phyloP scores from a whole-genome alignment of 140 eudicot species.

The Cichorium intybus region DNA sequence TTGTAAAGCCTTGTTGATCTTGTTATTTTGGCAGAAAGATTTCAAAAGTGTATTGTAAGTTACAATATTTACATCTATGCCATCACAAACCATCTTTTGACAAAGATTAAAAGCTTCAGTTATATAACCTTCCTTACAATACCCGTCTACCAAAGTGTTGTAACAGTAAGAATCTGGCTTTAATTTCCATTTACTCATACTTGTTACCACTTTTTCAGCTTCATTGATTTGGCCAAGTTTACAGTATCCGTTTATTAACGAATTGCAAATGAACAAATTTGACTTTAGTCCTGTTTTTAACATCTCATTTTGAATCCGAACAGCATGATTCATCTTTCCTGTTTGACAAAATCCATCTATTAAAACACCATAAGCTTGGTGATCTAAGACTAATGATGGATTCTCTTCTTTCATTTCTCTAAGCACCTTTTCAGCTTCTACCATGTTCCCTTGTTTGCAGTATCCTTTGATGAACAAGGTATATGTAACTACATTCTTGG shows the following conservation, averaged over 20 bases:
- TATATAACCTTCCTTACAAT: slow-evolving; percentile 54
- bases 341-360: slow-evolving; percentile 67
- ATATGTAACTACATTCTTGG: slow-evolving; percentile 53
- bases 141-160: slow-evolving; percentile 70
- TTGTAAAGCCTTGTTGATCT: slow-evolving; percentile 57
- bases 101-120: slow-evolving; percentile 53
- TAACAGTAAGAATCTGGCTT: slow-evolving; percentile 81
- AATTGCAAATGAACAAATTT: slow-evolving; percentile 63
- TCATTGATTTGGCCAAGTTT: slow-evolving; percentile 54
- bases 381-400: slow-evolving; percentile 43
- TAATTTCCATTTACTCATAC: slow-evolving; percentile 53
- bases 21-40: slow-evolving; percentile 57
- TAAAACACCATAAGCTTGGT: slow-evolving; percentile 60
- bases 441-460: slow-evolving; percentile 52
- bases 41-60: slow-evolving; percentile 74
- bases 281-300: slow-evolving; percentile 47
- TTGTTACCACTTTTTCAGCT: slow-evolving; percentile 43
- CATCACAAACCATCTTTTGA: slow-evolving; percentile 55
- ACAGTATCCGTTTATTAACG: slow-evolving; percentile 77
- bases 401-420: slow-evolving; percentile 47
- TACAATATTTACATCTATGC: slow-evolving; percentile 43
- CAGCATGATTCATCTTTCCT: slow-evolving; percentile 71
- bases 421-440: slow-evolving; percentile 67
- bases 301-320: slow-evolving; percentile 65
- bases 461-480: slow-evolving; percentile 77